Percentiles rank a stretch among this genome's conserved stretches.
These are phyloP conservation scores for Ophiostoma australiae DNA, from an alignment of 2,329 filamentous ascomycete species.

Conservation along the genomic window DNA sequence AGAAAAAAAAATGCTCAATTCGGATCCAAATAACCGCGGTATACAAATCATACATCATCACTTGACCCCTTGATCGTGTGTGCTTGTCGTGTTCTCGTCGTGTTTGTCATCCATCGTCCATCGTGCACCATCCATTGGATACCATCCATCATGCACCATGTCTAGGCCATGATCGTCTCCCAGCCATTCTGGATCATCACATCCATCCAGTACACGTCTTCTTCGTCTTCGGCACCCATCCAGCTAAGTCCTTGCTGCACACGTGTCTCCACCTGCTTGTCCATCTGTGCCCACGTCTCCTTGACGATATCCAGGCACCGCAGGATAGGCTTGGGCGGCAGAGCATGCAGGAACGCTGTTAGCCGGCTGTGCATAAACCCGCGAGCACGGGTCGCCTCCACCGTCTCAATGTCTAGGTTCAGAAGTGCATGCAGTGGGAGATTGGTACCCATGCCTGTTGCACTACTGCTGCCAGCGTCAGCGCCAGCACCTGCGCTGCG, in stretches of 20 bases:
- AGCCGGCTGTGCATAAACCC: constrained; percentile 47
- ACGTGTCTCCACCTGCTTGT: constrained; percentile 31
- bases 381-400: constrained; percentile 44
- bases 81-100: neutral
- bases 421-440: constrained; percentile 15
- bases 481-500: neutral
- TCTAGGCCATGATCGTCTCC: constrained; percentile 40
- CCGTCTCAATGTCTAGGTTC: constrained; percentile 32
- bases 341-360: constrained; percentile 39
- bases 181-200: constrained; percentile 53
- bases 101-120: neutral
- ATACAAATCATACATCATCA: constrained; percentile 6
- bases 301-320: constrained; percentile 47
- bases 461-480: neutral
- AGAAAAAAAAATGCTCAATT: neutral
- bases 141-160: neutral
- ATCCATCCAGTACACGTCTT: constrained; percentile 51
- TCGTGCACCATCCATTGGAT: neutral
- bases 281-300: constrained; percentile 49
- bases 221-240: constrained; percentile 33
- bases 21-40: neutral
- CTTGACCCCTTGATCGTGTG: neutral
- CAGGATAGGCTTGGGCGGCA: constrained; percentile 49
- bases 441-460: constrained; percentile 3
- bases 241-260: neutral